Evolutionary conservation across 129 eudicot genomes (phyloP), one percentile per base, ranked within the genome.

Genomic region (Rutidosis leptorrhynchoides): DNA sequence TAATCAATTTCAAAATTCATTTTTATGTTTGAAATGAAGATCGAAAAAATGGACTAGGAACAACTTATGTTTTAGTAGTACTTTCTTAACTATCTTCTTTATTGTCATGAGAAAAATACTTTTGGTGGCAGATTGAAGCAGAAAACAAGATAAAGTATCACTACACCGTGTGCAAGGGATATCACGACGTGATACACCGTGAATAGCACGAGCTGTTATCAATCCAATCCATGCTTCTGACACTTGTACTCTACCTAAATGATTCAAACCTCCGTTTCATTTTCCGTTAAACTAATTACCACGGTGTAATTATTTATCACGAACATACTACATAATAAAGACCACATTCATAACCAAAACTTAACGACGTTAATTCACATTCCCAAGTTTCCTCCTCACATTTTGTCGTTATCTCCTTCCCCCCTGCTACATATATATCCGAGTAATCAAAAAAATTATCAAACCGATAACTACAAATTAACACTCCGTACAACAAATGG

Each of bases 321-420:
- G 75, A 65, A 62, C 14, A 22, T 29, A 9, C 27, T 20, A 28
- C 24, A 29, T 16, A 46, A 58, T 25, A 27, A 37, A 62, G 68
- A 20, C 67, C 2, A 40, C 20, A 59, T 75, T 68, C 79, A 59
- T 6, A 67, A 28, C 8, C 22, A n/a, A 12, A 72, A 2, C 26
- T 1, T 72, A 10, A 78, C 79, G 79, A 68, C 72, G 75, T 73
- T 68, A 67, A 23, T 21, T 5, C 25, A 22, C 83, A 48, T 51
- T 15, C 21, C 63, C 83, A 67, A 73, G 67, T 73, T 63, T 79
- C 83, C 83, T 74, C 83, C 51, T 73, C 83, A 54, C 79, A 43
- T 68, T 68, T 73, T 68, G 75, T 68, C 74, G 43, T 56, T 58
- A 58, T 22, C 73, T 53, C 16, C 16, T 61, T 53, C 29, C 71